Base-by-base conservation (phyloP, 2,329 filamentous ascomycete genomes). In the Fusarium anguioides region DNA sequence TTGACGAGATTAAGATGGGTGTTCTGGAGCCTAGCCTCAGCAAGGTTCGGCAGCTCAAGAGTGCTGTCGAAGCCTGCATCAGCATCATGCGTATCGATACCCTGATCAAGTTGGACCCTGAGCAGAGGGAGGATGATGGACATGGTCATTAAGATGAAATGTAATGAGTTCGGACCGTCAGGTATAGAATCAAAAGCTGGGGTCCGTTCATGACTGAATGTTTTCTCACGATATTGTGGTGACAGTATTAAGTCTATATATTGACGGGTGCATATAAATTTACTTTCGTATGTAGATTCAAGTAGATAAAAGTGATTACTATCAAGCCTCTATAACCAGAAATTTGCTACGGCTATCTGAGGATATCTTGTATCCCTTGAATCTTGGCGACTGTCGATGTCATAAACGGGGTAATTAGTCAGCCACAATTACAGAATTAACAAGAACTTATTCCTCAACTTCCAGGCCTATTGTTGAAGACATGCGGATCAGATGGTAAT, bases 61-160 rank as follows among this genome's bases (percentile, higher is more conserved):
- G 92, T 81, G 96, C 96, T 26, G 96, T 99, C 47, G 96, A 99
- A 83, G 96, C 96, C 54, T 98, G 96, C 81, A 97, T 99, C 80
- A 92, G 94, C 76, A 98, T 99, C 79, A 98, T 99, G 96, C 89
- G 96, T 75, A 99, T 99, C 78, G 96, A 99, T 83, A 98, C 96
- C 69, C 86, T 99, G 81, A 98, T 99, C 82, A 97, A 97, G 85
- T 83, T 99, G 80, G 96, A 99, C 84, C 94, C 94, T 18, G 94
- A 97, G 69, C 66, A 68, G 84, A 87, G 90, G 83, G 86, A 89
- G 75, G 88, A 88, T 71, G 91, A 97, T 81, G 94, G 93, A 57
- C 93, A 96, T 81, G 93, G 91, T 53, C 93, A 97, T 82, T 96
- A 70, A 64, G 67, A 64, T 52, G 50, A 68, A 65, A 51, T 66